Conservation (phyloP, 1,284 basidiomycete genomes). For the Cutaneotrichosporon dermatis region DNA sequence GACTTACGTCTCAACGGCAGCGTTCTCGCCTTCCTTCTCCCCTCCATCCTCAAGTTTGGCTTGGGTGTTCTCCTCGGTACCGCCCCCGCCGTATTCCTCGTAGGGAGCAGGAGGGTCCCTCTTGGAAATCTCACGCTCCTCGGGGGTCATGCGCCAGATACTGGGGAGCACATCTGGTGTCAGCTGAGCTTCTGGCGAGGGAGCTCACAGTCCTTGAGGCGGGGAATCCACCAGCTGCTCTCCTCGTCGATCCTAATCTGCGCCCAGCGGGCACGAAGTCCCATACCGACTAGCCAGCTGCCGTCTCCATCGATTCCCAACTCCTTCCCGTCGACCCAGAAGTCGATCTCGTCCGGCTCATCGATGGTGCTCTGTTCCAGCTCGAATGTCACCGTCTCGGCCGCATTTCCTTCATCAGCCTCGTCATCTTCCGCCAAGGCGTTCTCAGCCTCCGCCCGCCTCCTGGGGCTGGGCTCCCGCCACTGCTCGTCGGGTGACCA, state of each 20-base stretch:
- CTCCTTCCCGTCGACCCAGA: constrained; percentile 26
- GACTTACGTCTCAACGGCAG: no score
- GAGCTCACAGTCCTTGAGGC: constrained; percentile 40
- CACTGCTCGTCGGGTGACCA: constrained; percentile 36
- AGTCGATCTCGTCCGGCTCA: constrained; percentile 22
- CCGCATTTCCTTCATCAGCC: background rate
- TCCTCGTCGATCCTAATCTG: constrained; percentile 23
- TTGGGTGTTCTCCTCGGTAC: background rate
- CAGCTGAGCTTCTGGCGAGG: background rate
- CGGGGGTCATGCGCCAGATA: constrained; percentile 21
- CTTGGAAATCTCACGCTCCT: constrained; percentile 1
- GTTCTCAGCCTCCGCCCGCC: background rate
- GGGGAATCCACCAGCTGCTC: constrained; percentile 36
- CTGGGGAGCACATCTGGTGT: constrained; percentile 25
- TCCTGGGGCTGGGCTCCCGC: constrained; percentile 8
- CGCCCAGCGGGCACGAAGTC: constrained; percentile 39
- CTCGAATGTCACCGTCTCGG: constrained; percentile 13
- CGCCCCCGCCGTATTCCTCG: background rate
- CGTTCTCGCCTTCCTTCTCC: background rate
- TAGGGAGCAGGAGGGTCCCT: constrained; percentile 9
- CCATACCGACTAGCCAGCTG: constrained; percentile 28
- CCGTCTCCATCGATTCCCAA: constrained; percentile 1
- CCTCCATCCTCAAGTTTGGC: background rate
- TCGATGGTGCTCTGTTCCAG: constrained; percentile 23
- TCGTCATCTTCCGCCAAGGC: no score